phyloP scores from a whole-genome alignment of 257 asterid genomes.

The Solanum etuberosum region DNA sequence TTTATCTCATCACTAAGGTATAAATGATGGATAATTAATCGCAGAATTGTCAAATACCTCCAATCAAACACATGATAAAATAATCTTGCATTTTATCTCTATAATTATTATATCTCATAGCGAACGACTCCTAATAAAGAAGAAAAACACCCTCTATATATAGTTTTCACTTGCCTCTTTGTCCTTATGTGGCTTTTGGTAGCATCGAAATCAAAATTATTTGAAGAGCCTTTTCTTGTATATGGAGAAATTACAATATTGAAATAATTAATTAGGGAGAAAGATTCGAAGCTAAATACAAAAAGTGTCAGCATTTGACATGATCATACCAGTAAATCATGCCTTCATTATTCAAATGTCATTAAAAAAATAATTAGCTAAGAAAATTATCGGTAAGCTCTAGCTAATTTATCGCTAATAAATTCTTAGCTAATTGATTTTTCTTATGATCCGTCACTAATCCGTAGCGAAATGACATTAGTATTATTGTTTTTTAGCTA shows the following conservation, averaged over 20 bases:
- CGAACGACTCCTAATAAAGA: no score
- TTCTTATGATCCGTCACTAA: background rate
- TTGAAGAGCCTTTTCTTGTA: background rate
- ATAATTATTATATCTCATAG: no score
- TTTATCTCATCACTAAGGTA: no score
- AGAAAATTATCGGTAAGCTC: background rate
- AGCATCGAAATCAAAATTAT: background rate
- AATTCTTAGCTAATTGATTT: background rate
- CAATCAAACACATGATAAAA: accelerated
- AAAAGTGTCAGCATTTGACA: background rate
- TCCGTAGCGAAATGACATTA: background rate
- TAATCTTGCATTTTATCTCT: no score
- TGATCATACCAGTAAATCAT: background rate
- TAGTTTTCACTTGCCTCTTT: background rate
- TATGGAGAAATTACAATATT: background rate
- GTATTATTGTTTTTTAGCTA: background rate
- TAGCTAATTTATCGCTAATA: background rate
- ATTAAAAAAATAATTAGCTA: background rate
- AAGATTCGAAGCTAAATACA: background rate
- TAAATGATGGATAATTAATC: no score
- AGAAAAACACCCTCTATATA: background rate
- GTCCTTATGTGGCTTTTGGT: background rate
- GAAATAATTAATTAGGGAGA: background rate
- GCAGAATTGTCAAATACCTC: no score
- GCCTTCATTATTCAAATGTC: background rate